Base-by-base conservation (phyloP, 2,329 filamentous ascomycete species). In the Fusarium piperis region DNA sequence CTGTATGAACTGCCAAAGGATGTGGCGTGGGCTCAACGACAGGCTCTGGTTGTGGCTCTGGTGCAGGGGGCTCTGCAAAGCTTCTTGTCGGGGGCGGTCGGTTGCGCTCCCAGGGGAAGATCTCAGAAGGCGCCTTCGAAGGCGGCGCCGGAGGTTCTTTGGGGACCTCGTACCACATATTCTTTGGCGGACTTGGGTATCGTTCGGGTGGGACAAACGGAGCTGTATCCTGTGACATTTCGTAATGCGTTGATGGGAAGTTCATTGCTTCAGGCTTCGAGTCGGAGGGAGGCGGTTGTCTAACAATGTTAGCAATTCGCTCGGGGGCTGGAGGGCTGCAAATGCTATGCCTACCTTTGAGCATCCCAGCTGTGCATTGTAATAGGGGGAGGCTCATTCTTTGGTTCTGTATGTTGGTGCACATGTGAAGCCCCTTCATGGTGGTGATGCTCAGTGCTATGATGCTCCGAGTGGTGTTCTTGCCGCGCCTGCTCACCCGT, bases 51-150 rank as follows among this genome's bases (percentile, higher is more conserved):
- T 74, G 60, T 23, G 59, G 48, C 26, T 56, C 51, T 10, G 57
- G 32, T 10, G 57, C 53, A 16, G 41, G 53, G 6, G 61, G 26
- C 28, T 57, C 59, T n/a, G 64, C 71, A 76, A 95, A 96, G 13
- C 91, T 86, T 72, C 93, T 89, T 13, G 88, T 84, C 6, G 90
- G 83, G 75, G 85, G 89, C 13, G 91, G 87, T 68, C 88, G 89
- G 64, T 91, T 84, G 44, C 81, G 83, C 80, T 99, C 96, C 96
- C 96, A 99, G 0, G 96, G 96, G 80, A 99, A 99, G 55, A 98
- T 91, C 4, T 91, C 87, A 53, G 88, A 87, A 15, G 91, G 88
- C 67, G 84, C 88, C 71, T 90, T 85, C 46, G 87, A 74, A n/a
- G 78, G 76, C 26, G 81, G 84, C 53, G 89, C 86, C 23, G 89